Evolutionary conservation across 441 rosid genomes (phyloP).

Genomic region (Gossypium lobatum): DNA sequence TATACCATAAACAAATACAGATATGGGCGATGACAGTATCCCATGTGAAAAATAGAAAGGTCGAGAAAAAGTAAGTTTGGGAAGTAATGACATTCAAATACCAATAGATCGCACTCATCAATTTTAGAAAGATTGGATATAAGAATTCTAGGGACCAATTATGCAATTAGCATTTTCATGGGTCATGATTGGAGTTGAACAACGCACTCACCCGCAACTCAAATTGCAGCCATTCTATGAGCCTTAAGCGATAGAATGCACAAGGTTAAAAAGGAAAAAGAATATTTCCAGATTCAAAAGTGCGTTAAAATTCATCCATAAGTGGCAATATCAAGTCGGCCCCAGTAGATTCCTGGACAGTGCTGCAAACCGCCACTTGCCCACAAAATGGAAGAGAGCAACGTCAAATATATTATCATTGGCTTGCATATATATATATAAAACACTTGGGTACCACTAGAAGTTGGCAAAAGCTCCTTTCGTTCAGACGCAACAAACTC

Average conservation of each 20-base stretch:
- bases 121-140: neutral
- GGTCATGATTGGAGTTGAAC: neutral
- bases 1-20: neutral
- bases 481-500: neutral
- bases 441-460: neutral
- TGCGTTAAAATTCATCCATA: neutral
- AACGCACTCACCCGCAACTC: neutral
- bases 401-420: neutral
- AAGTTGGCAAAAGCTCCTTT: neutral
- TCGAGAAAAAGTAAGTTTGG: neutral
- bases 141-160: neutral
- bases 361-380: neutral
- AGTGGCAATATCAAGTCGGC: neutral
- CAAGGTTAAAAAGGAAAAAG: neutral
- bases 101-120: neutral
- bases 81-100: neutral
- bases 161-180: neutral
- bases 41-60: neutral
- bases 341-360: neutral
- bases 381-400: neutral
- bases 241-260: neutral
- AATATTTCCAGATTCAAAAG: neutral
- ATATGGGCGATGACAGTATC: neutral
- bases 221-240: neutral
- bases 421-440: neutral